Evolutionary conservation across 2,329 filamentous ascomycete species (phyloP), one percentile per base, ranked within the genome.

Genomic region (Venturia nashicola): DNA sequence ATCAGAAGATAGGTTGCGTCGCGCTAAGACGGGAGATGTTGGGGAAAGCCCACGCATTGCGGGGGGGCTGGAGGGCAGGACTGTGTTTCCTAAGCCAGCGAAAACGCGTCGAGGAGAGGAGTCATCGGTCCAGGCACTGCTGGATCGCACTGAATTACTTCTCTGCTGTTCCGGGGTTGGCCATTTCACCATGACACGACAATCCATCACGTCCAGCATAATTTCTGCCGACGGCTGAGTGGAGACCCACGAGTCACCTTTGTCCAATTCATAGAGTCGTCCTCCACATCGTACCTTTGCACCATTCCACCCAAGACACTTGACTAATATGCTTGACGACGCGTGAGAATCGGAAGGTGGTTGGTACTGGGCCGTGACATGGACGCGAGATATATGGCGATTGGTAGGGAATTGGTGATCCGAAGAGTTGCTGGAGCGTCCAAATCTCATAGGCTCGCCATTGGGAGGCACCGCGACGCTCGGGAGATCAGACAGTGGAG

Each of bases 291-390:
- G 91, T 69, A 99, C 78, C 78, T 91, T 96, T 68, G 94, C 81
- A 18, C 94, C 94, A 74, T 99, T 99, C 93, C 93, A 97, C 27
- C 94, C 94, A 71, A 89, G 84, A 79, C 94, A 99, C 71, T 90
- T 82, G 70, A 99, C 88, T 75, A 96, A 90, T 59, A 99, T 84
- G 74, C 86, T 87, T 73, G 89, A 90, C 67, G 85, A 82, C 69
- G 90, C 86, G 70, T 90, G 82, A 5, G 83, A 83, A 64, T 83
- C 81, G 23, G 82, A 77, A 14, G 90, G 85, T 27, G 88, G 82
- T 67, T 93, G 84, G 74, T 92, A 99, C 62, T 86, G 84, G 67
- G 91, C 92, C 76, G 90, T 88, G 75, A 97, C 89, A 73, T 99
- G 94, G 32, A 97, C 85, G 72, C 94, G 88, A 71, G 94, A 97